Conservation (phyloP, 352 stramenopile genomes). For the Hyaloperonospora brassicae region DNA sequence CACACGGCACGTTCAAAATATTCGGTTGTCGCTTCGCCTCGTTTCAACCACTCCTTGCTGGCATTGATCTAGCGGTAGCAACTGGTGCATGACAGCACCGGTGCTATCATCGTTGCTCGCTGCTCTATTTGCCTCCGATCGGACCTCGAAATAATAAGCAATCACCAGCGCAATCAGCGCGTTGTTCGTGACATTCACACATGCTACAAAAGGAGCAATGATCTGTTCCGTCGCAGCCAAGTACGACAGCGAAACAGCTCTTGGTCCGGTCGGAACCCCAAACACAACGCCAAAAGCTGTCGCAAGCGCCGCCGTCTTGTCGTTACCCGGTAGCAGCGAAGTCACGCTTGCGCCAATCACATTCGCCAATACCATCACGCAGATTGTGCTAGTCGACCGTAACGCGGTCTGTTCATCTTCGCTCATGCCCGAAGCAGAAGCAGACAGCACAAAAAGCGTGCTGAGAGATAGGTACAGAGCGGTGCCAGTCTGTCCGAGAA, state of each 20-base stretch:
- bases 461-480: no score
- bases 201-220: conserved; percentile 42
- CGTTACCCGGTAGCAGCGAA: no score
- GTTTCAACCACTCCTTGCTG: conserved; percentile 12
- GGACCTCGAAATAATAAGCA: conserved; percentile 40
- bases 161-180: conserved; percentile 45
- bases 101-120: conserved; percentile 1
- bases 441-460: no score
- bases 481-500: no score
- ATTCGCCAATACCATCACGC: no score
- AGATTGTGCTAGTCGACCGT: no score
- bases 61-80: conserved; percentile 5
- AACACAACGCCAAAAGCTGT: conserved; percentile 44
- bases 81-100: conserved; percentile 2
- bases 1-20: conserved; percentile 13
- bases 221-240: conserved; percentile 47
- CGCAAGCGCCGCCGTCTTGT: no score
- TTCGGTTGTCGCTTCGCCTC: conserved; percentile 19
- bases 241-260: conserved; percentile 31
- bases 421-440: no score
- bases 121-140: conserved; percentile 15
- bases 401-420: no score
- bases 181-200: conserved; percentile 46
- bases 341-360: no score
- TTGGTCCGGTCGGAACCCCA: conserved; percentile 18